Conservation (phyloP, 2,329 filamentous ascomycete genomes). For the Aspergillus fijiensis region DNA sequence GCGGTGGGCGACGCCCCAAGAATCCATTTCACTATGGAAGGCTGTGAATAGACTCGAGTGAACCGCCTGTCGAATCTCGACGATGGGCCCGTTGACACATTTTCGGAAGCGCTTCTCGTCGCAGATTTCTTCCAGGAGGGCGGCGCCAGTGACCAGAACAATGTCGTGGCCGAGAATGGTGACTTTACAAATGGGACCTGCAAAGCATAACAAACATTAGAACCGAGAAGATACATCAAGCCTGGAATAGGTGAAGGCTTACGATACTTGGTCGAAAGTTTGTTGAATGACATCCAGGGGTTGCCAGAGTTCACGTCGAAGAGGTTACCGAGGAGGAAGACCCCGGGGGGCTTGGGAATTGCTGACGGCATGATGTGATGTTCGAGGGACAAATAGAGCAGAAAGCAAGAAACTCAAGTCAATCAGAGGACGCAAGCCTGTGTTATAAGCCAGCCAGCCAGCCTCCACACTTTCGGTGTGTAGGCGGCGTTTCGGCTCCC, state of each 20-base stretch:
- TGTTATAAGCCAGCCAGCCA: neutral
- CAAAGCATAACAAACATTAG: neutral
- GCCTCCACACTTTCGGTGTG: neutral
- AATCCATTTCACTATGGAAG: constrained; percentile 41
- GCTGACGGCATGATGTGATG: constrained; percentile 43
- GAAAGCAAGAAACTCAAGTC: neutral
- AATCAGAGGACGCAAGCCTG: neutral
- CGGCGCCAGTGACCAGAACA: constrained; percentile 55
- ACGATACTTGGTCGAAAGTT: constrained; percentile 51
- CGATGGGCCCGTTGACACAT: constrained; percentile 53
- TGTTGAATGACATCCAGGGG: constrained; percentile 52
- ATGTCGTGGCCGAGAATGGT: constrained; percentile 47
- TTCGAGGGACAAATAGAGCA: neutral
- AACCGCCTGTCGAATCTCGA: constrained; percentile 59
- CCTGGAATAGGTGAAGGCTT: constrained; percentile 10
- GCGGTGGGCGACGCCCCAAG: constrained; percentile 65
- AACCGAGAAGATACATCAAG: neutral
- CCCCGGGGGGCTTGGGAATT: constrained; percentile 53
- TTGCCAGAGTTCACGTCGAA: constrained; percentile 52
- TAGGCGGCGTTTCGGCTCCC: constrained; percentile 4
- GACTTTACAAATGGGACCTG: constrained; percentile 62
- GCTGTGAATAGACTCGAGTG: constrained; percentile 69
- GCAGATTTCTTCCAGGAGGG: constrained; percentile 63
- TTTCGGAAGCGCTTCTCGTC: constrained; percentile 63
- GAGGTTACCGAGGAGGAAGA: constrained; percentile 55